Evolutionary conservation across 371 early-diverging fungal species (phyloP).

Genomic region (Choanephora cucurbitarum): DNA sequence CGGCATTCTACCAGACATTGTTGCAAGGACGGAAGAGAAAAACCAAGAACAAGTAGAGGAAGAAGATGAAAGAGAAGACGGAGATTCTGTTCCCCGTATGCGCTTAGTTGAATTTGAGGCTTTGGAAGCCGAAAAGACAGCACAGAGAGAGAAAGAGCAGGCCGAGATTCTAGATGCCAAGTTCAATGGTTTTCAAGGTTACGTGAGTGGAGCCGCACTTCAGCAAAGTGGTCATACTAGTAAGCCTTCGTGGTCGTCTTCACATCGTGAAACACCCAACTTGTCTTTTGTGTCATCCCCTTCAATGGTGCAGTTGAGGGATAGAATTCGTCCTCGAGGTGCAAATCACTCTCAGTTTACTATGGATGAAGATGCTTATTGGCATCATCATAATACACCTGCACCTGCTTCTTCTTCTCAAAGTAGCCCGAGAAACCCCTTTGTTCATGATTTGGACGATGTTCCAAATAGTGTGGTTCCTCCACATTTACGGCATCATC

Average conservation of each 20-base stretch:
- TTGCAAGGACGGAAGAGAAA: not conserved
- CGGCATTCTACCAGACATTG: conserved; percentile 30
- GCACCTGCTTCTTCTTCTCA: conserved; percentile 4
- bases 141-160: conserved; percentile 34
- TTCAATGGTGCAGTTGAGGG: conserved; percentile 13
- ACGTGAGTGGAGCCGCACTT: conserved; percentile 14
- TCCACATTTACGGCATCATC: not conserved
- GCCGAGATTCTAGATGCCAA: conserved; percentile 48
- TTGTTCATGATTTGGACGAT: conserved; percentile 30
- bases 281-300: conserved; percentile 14
- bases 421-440: conserved; percentile 7
- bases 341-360: conserved; percentile 11
- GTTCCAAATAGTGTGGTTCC: conserved; percentile 35
- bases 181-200: conserved; percentile 44
- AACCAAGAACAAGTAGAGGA: conserved; percentile 18
- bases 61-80: conserved; percentile 17
- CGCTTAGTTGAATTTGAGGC: conserved; percentile 42
- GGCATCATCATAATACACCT: not conserved
- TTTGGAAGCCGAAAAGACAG: conserved; percentile 35
- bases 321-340: conserved; percentile 3
- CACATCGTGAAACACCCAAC: not conserved
- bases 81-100: conserved; percentile 31
- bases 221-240: conserved; percentile 7
- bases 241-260: conserved; percentile 21
- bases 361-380: conserved; percentile 15